A percentile compares a stretch with the other conserved stretches of the same genome.
These are phyloP conservation scores for Luffa aegyptiaca DNA, from an alignment of 306 rosid genomes.

Conservation along the genomic window DNA sequence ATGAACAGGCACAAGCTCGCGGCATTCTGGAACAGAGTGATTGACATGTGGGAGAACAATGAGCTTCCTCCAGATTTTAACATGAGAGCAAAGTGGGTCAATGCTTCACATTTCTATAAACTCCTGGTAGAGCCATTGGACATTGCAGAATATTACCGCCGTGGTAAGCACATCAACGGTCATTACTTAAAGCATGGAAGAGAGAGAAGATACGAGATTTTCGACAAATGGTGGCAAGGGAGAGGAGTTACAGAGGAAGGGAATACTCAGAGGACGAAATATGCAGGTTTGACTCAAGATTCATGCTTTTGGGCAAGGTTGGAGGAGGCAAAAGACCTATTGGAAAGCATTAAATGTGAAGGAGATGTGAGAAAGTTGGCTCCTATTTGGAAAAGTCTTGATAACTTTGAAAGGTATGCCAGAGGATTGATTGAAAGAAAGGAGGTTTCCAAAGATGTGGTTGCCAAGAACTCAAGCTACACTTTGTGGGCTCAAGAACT, in stretches of 20 bases:
- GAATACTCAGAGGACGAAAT: constrained; percentile 33
- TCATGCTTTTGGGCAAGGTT: constrained; percentile 77
- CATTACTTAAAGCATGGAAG: constrained; percentile 64
- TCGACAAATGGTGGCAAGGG: constrained; percentile 71
- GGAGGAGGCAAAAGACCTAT: constrained; percentile 81
- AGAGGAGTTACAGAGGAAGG: constrained; percentile 6
- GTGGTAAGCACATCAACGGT: constrained; percentile 39
- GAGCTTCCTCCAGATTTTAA: constrained; percentile 49
- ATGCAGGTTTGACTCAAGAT: constrained; percentile 76
- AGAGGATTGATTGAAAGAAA: constrained; percentile 27
- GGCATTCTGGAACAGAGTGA: constrained; percentile 48
- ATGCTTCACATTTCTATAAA: constrained; percentile 45
- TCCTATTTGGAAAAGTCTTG: constrained; percentile 34
- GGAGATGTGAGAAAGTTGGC: constrained; percentile 27
- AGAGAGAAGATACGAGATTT: constrained; percentile 49
- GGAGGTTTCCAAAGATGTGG: constrained; percentile 70
- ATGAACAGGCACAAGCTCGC: constrained; percentile 55
- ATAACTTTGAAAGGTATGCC: constrained; percentile 47
- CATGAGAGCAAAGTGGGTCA: constrained; percentile 47
- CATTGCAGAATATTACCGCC: constrained; percentile 67
- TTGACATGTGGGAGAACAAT: constrained; percentile 47
- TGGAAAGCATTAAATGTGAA: constrained; percentile 42
- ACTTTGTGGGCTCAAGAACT: constrained; percentile 40
- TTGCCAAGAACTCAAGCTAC: constrained; percentile 71
- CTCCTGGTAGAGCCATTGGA: constrained; percentile 79